A percentile compares a stretch with the other conserved stretches of the same genome.
Evolutionary conservation across 495 filamentous ascomycete species (phyloP).

Genomic region (Aspergillus haitiensis): DNA sequence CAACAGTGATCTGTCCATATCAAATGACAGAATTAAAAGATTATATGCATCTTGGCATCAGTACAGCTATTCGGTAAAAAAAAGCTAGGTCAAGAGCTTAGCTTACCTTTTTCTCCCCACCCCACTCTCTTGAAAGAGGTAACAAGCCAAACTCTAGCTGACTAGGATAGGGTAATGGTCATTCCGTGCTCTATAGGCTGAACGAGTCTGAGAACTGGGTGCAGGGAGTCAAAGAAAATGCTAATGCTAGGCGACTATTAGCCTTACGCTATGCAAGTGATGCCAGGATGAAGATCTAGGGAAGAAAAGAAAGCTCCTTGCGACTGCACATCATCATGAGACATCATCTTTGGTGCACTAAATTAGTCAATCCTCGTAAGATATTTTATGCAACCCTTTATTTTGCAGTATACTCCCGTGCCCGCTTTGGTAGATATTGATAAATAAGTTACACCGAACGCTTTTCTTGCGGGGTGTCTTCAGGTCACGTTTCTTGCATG

Average conservation of each 20-base stretch:
- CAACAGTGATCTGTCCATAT: neutral
- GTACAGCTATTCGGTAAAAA: neutral
- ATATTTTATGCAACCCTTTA: neutral
- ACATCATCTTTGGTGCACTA: conserved; percentile 8
- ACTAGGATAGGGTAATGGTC: neutral
- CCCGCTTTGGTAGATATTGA: neutral
- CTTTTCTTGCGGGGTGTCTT: too few relatives aligned
- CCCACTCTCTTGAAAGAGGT: neutral
- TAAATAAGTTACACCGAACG: too few relatives aligned
- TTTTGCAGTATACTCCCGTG: neutral
- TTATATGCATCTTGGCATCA: conserved; percentile 2
- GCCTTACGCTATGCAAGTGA: conserved; percentile 19
- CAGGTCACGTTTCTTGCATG: conserved; percentile 17
- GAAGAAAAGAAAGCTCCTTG: conserved; percentile 8
- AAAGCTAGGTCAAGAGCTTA: neutral
- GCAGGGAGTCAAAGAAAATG: neutral
- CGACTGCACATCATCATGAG: conserved; percentile 21
- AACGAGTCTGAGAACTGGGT: neutral
- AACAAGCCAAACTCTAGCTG: neutral
- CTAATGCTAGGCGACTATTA: neutral
- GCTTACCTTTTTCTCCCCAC: neutral
- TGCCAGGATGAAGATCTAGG: conserved; percentile 19
- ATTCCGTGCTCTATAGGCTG: neutral
- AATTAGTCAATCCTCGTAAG: neutral
- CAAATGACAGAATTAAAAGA: neutral